Base-by-base conservation (phyloP, 2,329 filamentous ascomycete genomes). In the Orbilia brochopaga region DNA sequence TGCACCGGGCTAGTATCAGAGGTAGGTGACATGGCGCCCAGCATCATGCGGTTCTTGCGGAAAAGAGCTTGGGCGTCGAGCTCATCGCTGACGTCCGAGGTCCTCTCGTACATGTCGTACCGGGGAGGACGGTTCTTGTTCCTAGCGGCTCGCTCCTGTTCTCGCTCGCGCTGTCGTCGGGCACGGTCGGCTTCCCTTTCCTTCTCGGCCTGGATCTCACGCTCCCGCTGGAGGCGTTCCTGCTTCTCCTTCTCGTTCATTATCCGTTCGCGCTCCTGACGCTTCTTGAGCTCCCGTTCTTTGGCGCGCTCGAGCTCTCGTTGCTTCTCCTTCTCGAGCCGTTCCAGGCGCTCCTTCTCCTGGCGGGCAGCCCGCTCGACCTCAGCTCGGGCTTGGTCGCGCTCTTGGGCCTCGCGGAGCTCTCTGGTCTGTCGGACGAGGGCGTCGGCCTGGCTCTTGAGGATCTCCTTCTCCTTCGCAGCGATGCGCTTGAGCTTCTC, bases 41-140 rank as follows among this genome's bases (percentile, higher is more conserved):
- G 69, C 52, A 73, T 67, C 69, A 73, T 73, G 27, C 62, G 67
- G n/a, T 72, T 67, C 46, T 73, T 73, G 44, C 69, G 69, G 69
- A 61, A 67, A 44, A 66, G 61, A 19, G 63, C 69, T 21, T 73
- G 60, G 7, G 61, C 17, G 56, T 73, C 69, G 30, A 65, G 42
- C 10, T 73, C 63, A 7, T 73, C 69, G 27, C 69, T 73, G 17
- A 60, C 8, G 44, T 73, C 69, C 4, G 69, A 73, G 11, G 30
- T 46, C n/a, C 58, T 57, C 11, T 73, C 69, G 24, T 66, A 53
- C 32, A 62, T 17, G 37, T 73, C 69, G 27, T 73, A 67, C 19
- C 69, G 56, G 62, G 62, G 67, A 17, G 62, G 61, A 17, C 69
- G 52, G 21, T 64, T 67, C 57, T 59, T 67, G 23, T 51, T 42